phyloP scores from a whole-genome alignment of 2,329 filamentous ascomycete species.

The Cercospora sp. region DNA sequence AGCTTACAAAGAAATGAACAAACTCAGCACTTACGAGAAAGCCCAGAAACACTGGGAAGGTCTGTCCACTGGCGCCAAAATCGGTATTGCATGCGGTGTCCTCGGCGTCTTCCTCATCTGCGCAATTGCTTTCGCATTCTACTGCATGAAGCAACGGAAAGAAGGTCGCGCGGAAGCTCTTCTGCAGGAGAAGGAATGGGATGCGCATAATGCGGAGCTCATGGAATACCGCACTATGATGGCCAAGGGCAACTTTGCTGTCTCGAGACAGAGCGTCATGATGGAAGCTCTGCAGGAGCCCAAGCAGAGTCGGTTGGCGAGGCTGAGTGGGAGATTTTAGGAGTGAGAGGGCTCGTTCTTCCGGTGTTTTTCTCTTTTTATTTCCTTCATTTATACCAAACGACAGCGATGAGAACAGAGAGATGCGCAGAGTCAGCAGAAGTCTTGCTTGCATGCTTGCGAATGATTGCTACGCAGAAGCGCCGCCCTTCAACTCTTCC shows the following conservation, averaged over 20 bases:
- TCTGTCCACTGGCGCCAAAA: slow-evolving; percentile 51
- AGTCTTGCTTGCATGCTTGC: not conserved
- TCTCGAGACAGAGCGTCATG: slow-evolving; percentile 25
- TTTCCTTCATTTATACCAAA: not conserved
- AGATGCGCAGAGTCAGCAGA: not conserved
- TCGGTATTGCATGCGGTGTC: slow-evolving; percentile 50
- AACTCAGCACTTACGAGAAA: slow-evolving; percentile 47
- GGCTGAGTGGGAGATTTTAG: slow-evolving; percentile 19
- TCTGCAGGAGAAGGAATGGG: slow-evolving; percentile 51
- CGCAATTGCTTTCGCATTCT: slow-evolving; percentile 43
- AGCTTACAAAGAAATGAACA: slow-evolving; percentile 38
- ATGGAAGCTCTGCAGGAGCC: slow-evolving; percentile 21
- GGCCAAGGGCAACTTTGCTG: slow-evolving; percentile 33
- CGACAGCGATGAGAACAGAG: not conserved
- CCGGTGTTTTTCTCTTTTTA: no score
- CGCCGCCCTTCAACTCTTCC: no score
- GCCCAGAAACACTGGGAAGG: slow-evolving; percentile 46
- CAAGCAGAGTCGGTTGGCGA: slow-evolving; percentile 15
- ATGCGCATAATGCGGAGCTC: slow-evolving; percentile 42
- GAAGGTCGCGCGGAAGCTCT: slow-evolving; percentile 53
- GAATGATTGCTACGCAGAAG: not conserved
- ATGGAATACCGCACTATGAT: slow-evolving; percentile 36
- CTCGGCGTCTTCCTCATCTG: slow-evolving; percentile 44
- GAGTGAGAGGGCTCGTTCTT: not conserved
- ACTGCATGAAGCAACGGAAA: slow-evolving; percentile 53